phyloP scores from a whole-genome alignment of 2,329 filamentous ascomycete species.

The Tolypocladium nubicola region DNA sequence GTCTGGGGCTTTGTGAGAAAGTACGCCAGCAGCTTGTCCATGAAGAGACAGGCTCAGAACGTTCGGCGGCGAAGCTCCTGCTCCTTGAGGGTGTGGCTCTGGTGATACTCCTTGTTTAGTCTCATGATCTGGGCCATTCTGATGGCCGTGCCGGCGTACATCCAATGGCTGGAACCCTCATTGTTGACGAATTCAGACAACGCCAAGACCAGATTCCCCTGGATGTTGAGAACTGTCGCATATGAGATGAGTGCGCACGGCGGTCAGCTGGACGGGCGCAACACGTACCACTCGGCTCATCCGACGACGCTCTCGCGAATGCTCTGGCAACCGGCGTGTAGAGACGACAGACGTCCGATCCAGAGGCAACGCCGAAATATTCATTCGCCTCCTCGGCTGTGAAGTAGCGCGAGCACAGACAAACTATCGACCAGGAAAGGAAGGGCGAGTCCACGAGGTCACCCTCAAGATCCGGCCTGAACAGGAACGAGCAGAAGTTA shows the following conservation, averaged over 20 bases:
- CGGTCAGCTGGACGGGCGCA: no score
- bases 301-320: slow-evolving; percentile 4
- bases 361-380: slow-evolving; percentile 1
- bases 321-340: neutral
- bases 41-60: slow-evolving; percentile 15
- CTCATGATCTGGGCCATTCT: slow-evolving; percentile 14
- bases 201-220: slow-evolving; percentile 8
- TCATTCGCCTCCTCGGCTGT: neutral
- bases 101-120: slow-evolving; percentile 13
- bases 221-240: slow-evolving; percentile 8
- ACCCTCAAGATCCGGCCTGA: slow-evolving; percentile 9
- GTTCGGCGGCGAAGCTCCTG: slow-evolving; percentile 15
- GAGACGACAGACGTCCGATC: neutral
- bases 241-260: neutral
- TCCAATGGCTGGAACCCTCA: slow-evolving; percentile 11
- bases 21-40: slow-evolving; percentile 3
- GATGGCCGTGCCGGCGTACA: slow-evolving; percentile 11
- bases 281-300: slow-evolving; percentile 5
- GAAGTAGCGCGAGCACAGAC: slow-evolving; percentile 7
- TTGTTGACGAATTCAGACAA: slow-evolving; percentile 4
- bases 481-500: slow-evolving; percentile 10
- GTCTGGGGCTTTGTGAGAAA: slow-evolving; percentile 1
- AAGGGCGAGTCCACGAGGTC: slow-evolving; percentile 4
- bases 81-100: slow-evolving; percentile 8
- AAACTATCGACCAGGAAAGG: slow-evolving; percentile 4